These are phyloP conservation scores for Zygosaccharomyces sapae DNA, from an alignment of 1,139 yeast species.

Conservation along the genomic window DNA sequence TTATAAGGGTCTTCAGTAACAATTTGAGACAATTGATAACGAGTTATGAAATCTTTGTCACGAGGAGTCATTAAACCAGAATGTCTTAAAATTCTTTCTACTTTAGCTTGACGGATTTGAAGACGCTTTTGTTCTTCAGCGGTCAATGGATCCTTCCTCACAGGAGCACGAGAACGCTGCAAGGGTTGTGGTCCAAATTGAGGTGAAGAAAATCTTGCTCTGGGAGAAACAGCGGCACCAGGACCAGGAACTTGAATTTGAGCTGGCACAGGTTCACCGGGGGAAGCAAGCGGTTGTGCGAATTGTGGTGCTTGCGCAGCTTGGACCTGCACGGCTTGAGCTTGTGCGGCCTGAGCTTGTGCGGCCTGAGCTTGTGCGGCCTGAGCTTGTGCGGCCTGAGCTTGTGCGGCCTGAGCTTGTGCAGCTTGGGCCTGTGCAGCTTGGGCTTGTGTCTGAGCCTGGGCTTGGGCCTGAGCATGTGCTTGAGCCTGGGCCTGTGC, in stretches of 20 bases:
- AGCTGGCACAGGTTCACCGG: slow-evolving; percentile 17
- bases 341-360: slow-evolving; percentile 5
- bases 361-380: slow-evolving; percentile 9
- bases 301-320: slow-evolving; percentile 13
- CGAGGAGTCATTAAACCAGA: slow-evolving; percentile 96
- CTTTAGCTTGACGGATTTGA: slow-evolving; percentile 72
- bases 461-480: slow-evolving; percentile 10
- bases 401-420: too few relatives aligned
- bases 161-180: slow-evolving; percentile 23
- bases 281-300: slow-evolving; percentile 14
- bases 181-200: slow-evolving; percentile 14
- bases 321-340: too few relatives aligned
- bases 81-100: slow-evolving; percentile 70
- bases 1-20: slow-evolving; percentile 96
- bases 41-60: slow-evolving; percentile 91
- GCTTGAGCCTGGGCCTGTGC: slow-evolving; percentile 12
- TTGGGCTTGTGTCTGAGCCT: slow-evolving; percentile 13
- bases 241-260: slow-evolving; percentile 7
- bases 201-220: slow-evolving; percentile 6
- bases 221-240: slow-evolving; percentile 12
- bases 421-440: not conserved
- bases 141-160: slow-evolving; percentile 39
- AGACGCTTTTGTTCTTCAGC: slow-evolving; percentile 55
- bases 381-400: slow-evolving; percentile 9
- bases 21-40: slow-evolving; percentile 91